Evolutionary conservation across 345 rosid genomes (phyloP).

Genomic region (Acer negundo): DNA sequence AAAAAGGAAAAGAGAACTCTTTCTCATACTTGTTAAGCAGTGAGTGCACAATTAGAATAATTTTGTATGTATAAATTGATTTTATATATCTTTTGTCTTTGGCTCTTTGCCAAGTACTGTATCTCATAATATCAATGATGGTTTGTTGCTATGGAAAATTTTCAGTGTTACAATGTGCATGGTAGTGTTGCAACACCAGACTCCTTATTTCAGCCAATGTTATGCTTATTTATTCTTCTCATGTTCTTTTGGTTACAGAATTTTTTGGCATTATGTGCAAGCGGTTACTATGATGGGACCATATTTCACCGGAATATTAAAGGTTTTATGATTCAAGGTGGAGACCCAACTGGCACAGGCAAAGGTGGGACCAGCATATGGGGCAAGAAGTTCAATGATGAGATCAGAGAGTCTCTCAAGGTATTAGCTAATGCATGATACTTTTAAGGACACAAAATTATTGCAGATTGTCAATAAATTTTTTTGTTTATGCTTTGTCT

Average conservation of each 20-base stretch:
- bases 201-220: not conserved
- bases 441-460: not conserved
- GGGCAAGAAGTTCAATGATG: conserved; percentile 98
- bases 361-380: conserved; percentile 98
- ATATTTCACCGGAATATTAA: conserved; percentile 90
- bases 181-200: not conserved
- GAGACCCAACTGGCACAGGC: conserved; percentile 95
- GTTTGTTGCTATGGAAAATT: not conserved
- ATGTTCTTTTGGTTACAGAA: conserved; percentile 53
- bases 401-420: conserved; percentile 97
- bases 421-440: conserved; percentile 35
- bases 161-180: not conserved
- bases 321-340: conserved; percentile 99
- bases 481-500: not conserved
- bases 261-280: conserved; percentile 91
- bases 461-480: not conserved
- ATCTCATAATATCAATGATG: too few species aligned
- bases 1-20: not conserved
- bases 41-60: not conserved
- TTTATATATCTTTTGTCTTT: not conserved
- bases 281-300: conserved; percentile 91
- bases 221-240: not conserved
- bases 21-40: not conserved
- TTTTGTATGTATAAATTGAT: not conserved
- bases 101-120: not conserved